Percentiles rank a stretch among this genome's conserved stretches.
These are phyloP conservation scores for Trichoderma sp. DNA, from an alignment of 2,329 filamentous ascomycete genomes.

Conservation along the genomic window DNA sequence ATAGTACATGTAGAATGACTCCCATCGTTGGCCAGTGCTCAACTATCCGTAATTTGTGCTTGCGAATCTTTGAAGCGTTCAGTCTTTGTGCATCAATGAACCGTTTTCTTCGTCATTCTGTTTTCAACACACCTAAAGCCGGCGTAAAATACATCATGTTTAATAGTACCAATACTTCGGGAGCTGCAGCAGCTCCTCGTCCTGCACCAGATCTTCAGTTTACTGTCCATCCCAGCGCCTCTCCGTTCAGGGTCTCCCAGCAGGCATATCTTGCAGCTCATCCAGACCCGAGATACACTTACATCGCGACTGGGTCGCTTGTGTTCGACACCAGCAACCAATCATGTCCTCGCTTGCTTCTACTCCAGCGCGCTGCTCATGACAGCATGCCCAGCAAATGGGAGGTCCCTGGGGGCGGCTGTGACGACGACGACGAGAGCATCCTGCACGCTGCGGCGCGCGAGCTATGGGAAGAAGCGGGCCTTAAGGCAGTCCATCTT, in stretches of 20 bases:
- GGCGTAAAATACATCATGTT: neutral
- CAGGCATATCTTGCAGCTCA: neutral
- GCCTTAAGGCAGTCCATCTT: neutral
- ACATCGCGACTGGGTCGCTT: neutral
- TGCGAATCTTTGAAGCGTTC: neutral
- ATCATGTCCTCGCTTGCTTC: neutral
- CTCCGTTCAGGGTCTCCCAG: neutral
- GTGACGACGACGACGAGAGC: neutral
- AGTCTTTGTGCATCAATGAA: fast-evolving
- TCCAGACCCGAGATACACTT: neutral
- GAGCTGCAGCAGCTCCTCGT: neutral
- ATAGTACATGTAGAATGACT: neutral
- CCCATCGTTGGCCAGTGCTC: neutral
- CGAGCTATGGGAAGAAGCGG: neutral
- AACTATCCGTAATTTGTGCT: neutral
- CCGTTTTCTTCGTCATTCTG: neutral
- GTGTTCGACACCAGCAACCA: neutral
- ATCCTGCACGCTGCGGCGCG: neutral
- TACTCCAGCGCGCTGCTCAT: neutral
- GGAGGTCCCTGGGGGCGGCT: neutral
- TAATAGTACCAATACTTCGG: neutral
- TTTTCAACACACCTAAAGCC: neutral
- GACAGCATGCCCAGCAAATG: neutral
- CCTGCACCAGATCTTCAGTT: neutral
- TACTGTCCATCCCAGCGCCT: neutral